Conservation (phyloP, 345 rosid genomes). For the Eucalyptus rudis region DNA sequence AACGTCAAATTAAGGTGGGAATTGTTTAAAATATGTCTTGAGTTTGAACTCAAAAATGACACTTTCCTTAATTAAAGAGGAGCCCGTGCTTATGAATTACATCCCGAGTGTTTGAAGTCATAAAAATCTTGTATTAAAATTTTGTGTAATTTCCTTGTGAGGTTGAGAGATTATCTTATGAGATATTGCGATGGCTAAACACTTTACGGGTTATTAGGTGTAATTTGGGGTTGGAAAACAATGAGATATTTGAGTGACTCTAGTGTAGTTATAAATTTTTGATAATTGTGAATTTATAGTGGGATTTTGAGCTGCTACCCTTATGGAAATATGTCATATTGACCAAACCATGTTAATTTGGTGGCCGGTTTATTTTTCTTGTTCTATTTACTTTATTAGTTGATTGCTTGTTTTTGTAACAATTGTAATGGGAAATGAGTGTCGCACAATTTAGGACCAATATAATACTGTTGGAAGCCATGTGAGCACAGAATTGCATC, state of each 20-base stretch:
- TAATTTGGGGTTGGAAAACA: too few species aligned
- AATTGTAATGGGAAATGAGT: neutral
- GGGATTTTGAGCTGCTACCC: neutral
- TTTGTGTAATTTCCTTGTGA: neutral
- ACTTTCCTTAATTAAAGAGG: neutral
- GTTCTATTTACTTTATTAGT: neutral
- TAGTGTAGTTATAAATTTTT: neutral
- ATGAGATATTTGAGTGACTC: neutral
- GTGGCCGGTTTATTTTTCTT: neutral
- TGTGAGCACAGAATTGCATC: neutral
- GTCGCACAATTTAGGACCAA: neutral
- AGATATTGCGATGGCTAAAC: too few species aligned
- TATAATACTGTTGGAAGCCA: neutral
- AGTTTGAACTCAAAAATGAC: neutral
- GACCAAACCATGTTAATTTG: neutral
- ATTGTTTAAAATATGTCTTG: neutral
- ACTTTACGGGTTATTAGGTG: too few species aligned
- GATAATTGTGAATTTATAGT: neutral
- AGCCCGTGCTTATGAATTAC: neutral
- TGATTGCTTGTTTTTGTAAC: fast-evolving
- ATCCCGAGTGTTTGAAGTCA: neutral
- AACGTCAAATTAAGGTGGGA: neutral
- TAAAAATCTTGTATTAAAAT: neutral
- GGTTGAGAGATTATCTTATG: neutral
- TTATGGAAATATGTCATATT: neutral